Percentiles rank a stretch among this genome's conserved stretches.
phyloP scores from a whole-genome alignment of 2,329 filamentous ascomycete genomes.

The Cryphonectria parasitica region DNA sequence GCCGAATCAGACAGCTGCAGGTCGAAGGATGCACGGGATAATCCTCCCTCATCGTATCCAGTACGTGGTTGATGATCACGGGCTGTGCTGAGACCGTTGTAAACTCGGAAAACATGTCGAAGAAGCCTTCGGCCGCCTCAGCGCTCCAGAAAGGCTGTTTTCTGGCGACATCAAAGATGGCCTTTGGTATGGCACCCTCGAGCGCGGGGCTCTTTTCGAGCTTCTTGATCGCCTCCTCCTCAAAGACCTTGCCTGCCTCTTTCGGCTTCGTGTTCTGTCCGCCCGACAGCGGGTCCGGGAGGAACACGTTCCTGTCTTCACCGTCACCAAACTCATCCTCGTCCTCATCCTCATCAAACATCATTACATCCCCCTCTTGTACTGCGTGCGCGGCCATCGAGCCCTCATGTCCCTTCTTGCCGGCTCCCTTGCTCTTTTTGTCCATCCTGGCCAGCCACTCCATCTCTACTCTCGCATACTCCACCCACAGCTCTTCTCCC shows the following conservation, averaged over 20 bases:
- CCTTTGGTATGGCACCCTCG: constrained; percentile 89
- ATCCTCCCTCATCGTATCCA: constrained; percentile 63
- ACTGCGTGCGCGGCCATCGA: constrained; percentile 38
- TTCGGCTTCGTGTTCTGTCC: constrained; percentile 37
- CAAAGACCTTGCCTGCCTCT: constrained; percentile 48
- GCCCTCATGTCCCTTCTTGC: constrained; percentile 44
- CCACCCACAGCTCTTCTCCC: constrained; percentile 77
- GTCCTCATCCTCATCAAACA: constrained; percentile 52
- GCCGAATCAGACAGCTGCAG: constrained; percentile 71
- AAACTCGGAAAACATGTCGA: constrained; percentile 77
- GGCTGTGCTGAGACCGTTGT: constrained; percentile 64
- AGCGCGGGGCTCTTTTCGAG: constrained; percentile 80
- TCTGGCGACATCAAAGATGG: constrained; percentile 85
- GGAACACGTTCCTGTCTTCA: constrained; percentile 45
- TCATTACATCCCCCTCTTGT: constrained; percentile 49
- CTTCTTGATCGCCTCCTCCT: constrained; percentile 49
- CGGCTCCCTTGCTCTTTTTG: constrained; percentile 70
- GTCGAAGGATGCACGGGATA: constrained; percentile 66
- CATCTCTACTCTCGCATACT: constrained; percentile 91
- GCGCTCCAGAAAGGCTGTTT: constrained; percentile 74
- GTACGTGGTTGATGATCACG: constrained; percentile 73
- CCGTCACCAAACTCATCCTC: constrained; percentile 51
- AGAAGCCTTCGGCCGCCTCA: constrained; percentile 74
- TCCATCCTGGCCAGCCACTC: constrained; percentile 86
- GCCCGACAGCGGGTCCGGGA: constrained; percentile 50